Evolutionary conservation across 176 grass and related monocot species (phyloP).

Genomic region (Alloteropsis semialata): DNA sequence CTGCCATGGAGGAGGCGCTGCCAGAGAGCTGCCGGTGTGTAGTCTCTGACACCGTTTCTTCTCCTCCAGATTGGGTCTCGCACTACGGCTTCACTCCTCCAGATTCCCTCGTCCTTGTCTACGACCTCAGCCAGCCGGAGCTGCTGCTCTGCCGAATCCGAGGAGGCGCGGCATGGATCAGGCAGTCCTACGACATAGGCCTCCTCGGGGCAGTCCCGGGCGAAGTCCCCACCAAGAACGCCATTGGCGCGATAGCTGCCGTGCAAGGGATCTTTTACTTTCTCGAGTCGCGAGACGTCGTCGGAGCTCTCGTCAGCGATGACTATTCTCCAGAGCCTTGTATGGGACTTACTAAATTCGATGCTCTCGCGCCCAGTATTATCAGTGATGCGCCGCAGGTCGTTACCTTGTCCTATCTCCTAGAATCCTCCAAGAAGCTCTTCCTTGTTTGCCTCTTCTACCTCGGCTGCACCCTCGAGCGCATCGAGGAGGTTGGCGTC

Average conservation of each 20-base stretch:
- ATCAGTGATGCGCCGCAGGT: neutral
- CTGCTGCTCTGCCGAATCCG: neutral
- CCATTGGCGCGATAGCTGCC: neutral
- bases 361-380: fast-evolving
- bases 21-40: neutral
- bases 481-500: neutral
- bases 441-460: neutral
- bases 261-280: neutral
- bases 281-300: neutral
- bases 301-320: neutral
- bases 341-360: neutral
- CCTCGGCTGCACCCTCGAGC: neutral
- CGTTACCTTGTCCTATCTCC: neutral
- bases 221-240: neutral
- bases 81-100: neutral
- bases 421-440: neutral
- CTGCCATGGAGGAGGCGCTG: neutral
- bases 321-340: neutral
- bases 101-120: neutral
- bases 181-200: neutral
- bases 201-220: neutral
- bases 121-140: neutral
- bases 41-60: neutral
- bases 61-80: neutral
- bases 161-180: neutral